Evolutionary conservation across 2,329 filamentous ascomycete species (phyloP), one percentile per base, ranked within the genome.

Genomic region (Epichloe aotearoae): DNA sequence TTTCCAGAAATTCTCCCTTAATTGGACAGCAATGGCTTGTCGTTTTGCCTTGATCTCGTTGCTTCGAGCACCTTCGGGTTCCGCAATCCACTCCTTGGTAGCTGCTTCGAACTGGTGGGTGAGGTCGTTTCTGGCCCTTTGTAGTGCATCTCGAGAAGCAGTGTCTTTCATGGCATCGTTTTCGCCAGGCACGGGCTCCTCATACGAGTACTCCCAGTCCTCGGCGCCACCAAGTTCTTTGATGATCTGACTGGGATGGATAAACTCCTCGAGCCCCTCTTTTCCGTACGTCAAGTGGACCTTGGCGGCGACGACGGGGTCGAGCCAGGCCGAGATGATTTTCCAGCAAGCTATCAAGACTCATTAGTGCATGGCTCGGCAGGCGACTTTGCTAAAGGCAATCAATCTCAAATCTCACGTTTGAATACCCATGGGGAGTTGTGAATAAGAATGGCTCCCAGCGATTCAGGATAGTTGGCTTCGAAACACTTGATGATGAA

Each of bases 401-500:
- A 30, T 30, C 8, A 10, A 30, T 30, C 26, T 30, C 26, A 8
- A 7, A 3, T 34, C 59, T 47, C 50, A 66, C 64, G 62, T 57
- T 68, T 71, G 68, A 88, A 88, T 45, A 88, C 70, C 78, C 83
- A 88, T 3, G 84, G 84, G 0, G 84, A 77, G 62, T 87, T 86
- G 70, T 88, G 85, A 44, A 88, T 81, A 41, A 87, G 76, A 4
- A 88, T 81, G 1, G 76, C 70, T 38, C 83, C 84, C 2, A 88
- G 71, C 0, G 80, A 84, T 62, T 88, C 84, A 2, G 84, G 84
- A 59, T 88, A 88, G 60, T 87, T 85, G 46, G 84, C 83, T 67
- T 88, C 84, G 58, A 88, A 86, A 60, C 83, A 84, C 58, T 86
- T 84, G 66, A 88, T 85, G 70, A 88, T 84, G 68, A 87, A 88